phyloP scores from a whole-genome alignment of 2,329 filamentous ascomycete genomes.

The Xylariaceae sp. region DNA sequence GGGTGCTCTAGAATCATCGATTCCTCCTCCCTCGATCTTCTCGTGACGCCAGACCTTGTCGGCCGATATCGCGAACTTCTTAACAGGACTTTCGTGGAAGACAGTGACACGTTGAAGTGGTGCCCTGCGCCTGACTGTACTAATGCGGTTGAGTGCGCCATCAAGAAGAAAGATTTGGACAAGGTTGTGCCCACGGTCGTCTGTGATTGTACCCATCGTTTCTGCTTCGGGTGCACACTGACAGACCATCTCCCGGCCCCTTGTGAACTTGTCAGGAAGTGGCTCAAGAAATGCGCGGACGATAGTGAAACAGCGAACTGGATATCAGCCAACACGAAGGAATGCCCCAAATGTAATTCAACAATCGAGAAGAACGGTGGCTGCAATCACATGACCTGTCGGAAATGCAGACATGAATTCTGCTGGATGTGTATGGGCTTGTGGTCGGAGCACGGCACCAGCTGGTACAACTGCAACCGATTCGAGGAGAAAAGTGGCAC shows the following conservation, averaged over 20 bases:
- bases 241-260: conserved; percentile 91
- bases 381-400: conserved; percentile 39
- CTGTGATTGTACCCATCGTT: conserved; percentile 78
- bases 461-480: conserved; percentile 99
- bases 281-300: conserved; percentile 97
- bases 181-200: conserved; percentile 85
- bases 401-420: conserved; percentile 44
- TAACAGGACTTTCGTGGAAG: conserved; percentile 92
- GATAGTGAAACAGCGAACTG: conserved; percentile 98
- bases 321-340: conserved; percentile 98
- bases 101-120: conserved; percentile 94
- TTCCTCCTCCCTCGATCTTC: conserved; percentile 76
- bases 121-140: conserved; percentile 96
- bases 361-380: conserved; percentile 93
- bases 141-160: conserved; percentile 82
- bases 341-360: conserved; percentile 91
- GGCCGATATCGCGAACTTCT: conserved; percentile 77
- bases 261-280: conserved; percentile 85
- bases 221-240: conserved; percentile 92
- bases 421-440: conserved; percentile 99
- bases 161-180: conserved; percentile 83
- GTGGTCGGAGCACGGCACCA: conserved; percentile 97
- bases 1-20: conserved; percentile 89
- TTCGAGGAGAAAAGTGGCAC: conserved; percentile 94
- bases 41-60: conserved; percentile 57